These are phyloP conservation scores for Lavandula angustifolia DNA, from an alignment of 257 asterid species.

Conservation along the genomic window DNA sequence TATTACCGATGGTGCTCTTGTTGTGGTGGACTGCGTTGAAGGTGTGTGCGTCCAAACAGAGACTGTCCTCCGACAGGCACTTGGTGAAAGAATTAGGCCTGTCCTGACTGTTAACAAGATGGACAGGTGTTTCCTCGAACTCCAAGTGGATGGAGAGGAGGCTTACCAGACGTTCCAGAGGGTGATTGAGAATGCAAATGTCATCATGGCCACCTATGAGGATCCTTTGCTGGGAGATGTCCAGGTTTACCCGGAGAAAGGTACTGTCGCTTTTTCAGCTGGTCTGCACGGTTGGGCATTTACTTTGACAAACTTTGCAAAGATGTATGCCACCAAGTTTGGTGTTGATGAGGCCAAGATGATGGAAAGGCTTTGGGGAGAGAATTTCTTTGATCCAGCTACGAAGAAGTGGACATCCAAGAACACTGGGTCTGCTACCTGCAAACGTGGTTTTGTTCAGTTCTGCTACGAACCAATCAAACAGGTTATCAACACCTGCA, in stretches of 20 bases:
- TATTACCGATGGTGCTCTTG: slow-evolving; percentile 27
- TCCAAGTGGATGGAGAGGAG: slow-evolving; percentile 55
- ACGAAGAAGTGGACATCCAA: slow-evolving; percentile 58
- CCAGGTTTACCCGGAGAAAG: slow-evolving; percentile 49
- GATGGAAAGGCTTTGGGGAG: slow-evolving; percentile 66
- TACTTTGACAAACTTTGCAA: slow-evolving; percentile 47
- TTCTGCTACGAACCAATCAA: slow-evolving; percentile 55
- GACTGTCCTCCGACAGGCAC: slow-evolving; percentile 27
- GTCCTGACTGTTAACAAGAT: slow-evolving; percentile 51
- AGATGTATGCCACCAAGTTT: slow-evolving; percentile 52
- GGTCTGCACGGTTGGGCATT: slow-evolving; percentile 49
- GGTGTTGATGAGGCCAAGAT: slow-evolving; percentile 50
- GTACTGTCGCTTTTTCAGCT: slow-evolving; percentile 47
- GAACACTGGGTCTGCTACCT: slow-evolving; percentile 44
- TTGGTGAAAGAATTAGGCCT: slow-evolving; percentile 46
- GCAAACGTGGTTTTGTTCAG: slow-evolving; percentile 57
- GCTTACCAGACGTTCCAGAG: slow-evolving; percentile 50
- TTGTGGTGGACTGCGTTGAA: slow-evolving; percentile 41
- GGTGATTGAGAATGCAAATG: slow-evolving; percentile 50
- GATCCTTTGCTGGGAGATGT: slow-evolving; percentile 51
- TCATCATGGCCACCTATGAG: slow-evolving; percentile 52
- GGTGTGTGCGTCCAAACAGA: slow-evolving; percentile 27
- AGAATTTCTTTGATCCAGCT: slow-evolving; percentile 56
- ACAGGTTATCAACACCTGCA: slow-evolving; percentile 48
- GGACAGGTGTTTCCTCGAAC: slow-evolving; percentile 55